phyloP scores from a whole-genome alignment of 2,329 filamentous ascomycete species.

The Aspergillus phoenicis region DNA sequence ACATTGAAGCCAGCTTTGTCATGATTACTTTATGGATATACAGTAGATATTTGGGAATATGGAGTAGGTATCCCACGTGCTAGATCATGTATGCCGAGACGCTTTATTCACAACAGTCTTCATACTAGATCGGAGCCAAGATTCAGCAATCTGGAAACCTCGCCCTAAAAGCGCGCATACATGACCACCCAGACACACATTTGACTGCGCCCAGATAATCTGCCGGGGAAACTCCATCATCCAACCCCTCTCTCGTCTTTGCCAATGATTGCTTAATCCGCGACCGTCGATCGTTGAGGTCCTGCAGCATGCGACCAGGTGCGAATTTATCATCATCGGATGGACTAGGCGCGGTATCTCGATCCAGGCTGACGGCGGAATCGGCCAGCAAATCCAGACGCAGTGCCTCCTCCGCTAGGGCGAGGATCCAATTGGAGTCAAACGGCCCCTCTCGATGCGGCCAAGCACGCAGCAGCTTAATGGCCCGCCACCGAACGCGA shows the following conservation, averaged over 20 bases:
- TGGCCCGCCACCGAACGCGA: background rate
- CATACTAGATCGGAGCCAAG: too few relatives aligned
- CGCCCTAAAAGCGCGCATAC: background rate
- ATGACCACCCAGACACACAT: background rate
- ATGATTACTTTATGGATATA: background rate
- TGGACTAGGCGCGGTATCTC: background rate
- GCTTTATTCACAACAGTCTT: too few relatives aligned
- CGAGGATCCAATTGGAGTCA: background rate
- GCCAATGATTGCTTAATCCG: background rate
- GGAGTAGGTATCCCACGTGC: too few relatives aligned
- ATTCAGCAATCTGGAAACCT: background rate
- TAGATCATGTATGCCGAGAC: too few relatives aligned
- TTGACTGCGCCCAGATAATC: background rate
- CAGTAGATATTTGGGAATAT: too few relatives aligned
- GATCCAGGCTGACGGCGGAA: background rate
- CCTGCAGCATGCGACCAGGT: background rate
- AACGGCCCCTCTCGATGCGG: constrained; percentile 7
- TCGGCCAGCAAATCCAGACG: background rate
- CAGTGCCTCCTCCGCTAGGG: background rate
- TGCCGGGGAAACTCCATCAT: background rate
- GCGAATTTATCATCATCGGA: background rate
- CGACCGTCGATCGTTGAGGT: background rate
- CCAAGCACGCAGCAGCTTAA: background rate
- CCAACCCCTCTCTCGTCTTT: background rate
- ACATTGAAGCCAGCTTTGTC: background rate